Evolutionary conservation across 176 grass and related monocot species (phyloP), one percentile per base, ranked within the genome.

Genomic region (Bothriochloa decipiens): DNA sequence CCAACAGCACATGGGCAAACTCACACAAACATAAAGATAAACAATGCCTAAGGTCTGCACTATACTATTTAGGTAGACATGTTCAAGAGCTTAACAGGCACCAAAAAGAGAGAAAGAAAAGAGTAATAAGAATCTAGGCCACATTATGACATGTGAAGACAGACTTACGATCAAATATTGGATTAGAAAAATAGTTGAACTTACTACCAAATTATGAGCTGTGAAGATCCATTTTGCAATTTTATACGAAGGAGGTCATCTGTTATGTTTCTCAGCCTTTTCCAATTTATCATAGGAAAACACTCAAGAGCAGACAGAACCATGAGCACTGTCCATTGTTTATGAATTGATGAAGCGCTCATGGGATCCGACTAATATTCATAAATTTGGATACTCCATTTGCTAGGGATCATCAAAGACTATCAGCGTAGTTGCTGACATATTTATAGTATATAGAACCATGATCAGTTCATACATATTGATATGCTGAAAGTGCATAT

Each of bases 271-370:
- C 68, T 45, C 4, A 1, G 14, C 33, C 35, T 41, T 77, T 71
- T 82, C 41, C 17, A 65, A 35, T 84, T 80, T 45, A n/a, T 37
- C 60, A 11, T 47, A 85, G 11, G n/a, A 84, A 75, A 1, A 23
- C 23, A 52, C 2, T 60, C 46, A 57, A 74, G 26, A 63, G 42
- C 49, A 18, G 70, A 83, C 1, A 62, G 73, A 52, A 58, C 5
- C n/a, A 88, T 65, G 12, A 70, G 40, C 52, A 11, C 7, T 41
- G 39, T 81, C 75, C 50, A 58, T 13, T 26, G 47, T 29, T 45
- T n/a, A n/a, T n/a, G n/a, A 58, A 26, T 14, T 16, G 43, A 49
- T 74, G 8, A 80, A 23, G 45, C 4, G 14, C 17, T 18, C 17
- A 76, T 23, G 32, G 29, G 67, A 71, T 64, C n/a, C 26, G 28